Conservation (phyloP, 2,329 filamentous ascomycete species). For the Aspergillus puulaauensis region DNA sequence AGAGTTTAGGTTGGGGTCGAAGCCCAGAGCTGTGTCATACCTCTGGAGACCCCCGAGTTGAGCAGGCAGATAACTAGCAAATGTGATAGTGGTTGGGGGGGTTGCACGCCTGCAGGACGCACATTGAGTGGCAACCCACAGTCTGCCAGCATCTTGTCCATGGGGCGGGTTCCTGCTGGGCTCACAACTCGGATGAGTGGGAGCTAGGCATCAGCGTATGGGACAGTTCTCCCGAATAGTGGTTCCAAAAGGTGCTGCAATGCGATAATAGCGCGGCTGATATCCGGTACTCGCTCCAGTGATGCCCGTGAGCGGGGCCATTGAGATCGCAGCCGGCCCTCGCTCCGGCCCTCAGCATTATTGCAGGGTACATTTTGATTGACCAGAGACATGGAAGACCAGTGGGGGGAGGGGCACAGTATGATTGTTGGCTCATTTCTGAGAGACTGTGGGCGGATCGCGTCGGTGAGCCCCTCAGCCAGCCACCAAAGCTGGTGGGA, state of each 20-base stretch:
- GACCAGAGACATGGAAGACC: neutral
- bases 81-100: conserved; percentile 10
- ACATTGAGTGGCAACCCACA: conserved; percentile 3
- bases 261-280: neutral
- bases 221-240: neutral
- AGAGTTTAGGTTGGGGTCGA: neutral
- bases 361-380: neutral
- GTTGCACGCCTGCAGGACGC: conserved; percentile 16
- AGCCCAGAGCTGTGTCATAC: neutral
- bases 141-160: neutral
- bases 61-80: neutral
- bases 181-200: neutral
- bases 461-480: conserved; percentile 8
- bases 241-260: neutral
- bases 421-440: neutral
- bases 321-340: neutral
- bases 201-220: neutral
- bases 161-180: conserved; percentile 9
- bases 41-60: neutral
- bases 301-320: neutral
- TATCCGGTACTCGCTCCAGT: neutral
- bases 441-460: neutral
- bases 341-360: too few relatives aligned
- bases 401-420: neutral
- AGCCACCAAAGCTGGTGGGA: conserved; percentile 1